Base-by-base conservation (phyloP, 352 stramenopile species). In the Phytophthora tubulina region DNA sequence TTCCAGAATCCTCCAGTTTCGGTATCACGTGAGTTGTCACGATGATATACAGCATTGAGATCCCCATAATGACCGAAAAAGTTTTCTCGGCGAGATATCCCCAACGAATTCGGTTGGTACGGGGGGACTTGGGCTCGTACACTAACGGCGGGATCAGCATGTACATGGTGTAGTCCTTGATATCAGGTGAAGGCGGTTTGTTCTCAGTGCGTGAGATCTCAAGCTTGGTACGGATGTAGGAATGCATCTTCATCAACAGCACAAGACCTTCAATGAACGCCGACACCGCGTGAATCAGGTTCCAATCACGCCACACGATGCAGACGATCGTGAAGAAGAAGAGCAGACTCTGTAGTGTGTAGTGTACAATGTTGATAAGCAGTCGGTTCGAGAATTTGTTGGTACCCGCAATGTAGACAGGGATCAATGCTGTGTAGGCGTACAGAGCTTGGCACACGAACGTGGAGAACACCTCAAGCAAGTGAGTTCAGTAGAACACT, bases 121-220 rank as follows among this genome's bases (percentile, higher is more conserved):
- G 87, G 4, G 96, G 96, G 60, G 95, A 99, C 6, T 84, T 89
- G 15, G 97, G 96, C 71, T 98, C 94, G 67, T 98, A 99, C n/a
- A 98, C 97, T 4, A 99, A 76, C 35, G 96, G 98, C 48, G 96
- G 96, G 59, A 85, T 86, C 11, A 94, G 67, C 38, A 93, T 74
- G 52, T 94, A 93, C 58, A 94, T 73, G 1, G 83, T 89, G 39
- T 70, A 94, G 72, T 92, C 79, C 65, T 85, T 84, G 48, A 92
- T 30, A 15, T 72, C 74, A 14, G 79, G 73, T 1, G 52, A 74
- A 0, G 80, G 76, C 10, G 67, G 32, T 15, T 61, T 58, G 32
- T 78, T 45, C 39, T 80, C 64, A 0, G 57, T 69, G 7, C 84
- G 85, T 38, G 75, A 67, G 21, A 92, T 74, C 58, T 92, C 86